Evolutionary conservation across 768 basidiomycete genomes (phyloP).

Genomic region (Leccinum longicurvipes): DNA sequence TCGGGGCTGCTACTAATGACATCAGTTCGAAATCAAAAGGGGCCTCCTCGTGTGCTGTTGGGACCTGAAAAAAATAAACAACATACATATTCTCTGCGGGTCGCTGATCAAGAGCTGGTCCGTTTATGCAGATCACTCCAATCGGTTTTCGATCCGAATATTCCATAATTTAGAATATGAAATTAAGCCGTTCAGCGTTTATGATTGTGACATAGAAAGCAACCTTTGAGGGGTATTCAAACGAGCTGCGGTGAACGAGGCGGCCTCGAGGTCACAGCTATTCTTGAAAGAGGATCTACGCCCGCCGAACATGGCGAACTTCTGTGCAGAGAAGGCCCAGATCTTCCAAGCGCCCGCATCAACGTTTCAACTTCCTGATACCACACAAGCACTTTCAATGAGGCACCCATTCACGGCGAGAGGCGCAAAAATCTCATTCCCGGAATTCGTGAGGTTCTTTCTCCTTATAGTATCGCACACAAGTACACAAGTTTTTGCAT

Average conservation of each 20-base stretch:
- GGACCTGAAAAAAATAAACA: not conserved
- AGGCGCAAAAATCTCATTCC: not conserved
- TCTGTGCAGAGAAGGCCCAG: too few species aligned
- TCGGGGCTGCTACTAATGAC: not conserved
- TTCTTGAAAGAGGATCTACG: too few species aligned
- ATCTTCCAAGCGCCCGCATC: not conserved
- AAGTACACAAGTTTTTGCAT: not conserved
- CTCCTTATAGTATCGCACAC: not conserved
- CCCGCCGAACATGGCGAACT: not conserved
- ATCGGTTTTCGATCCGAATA: not conserved
- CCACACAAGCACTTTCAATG: not conserved
- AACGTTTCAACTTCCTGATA: too few species aligned
- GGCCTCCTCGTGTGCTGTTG: not conserved
- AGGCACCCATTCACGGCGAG: not conserved
- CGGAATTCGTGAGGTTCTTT: not conserved
- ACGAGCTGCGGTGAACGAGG: not conserved
- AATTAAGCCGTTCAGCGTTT: not conserved
- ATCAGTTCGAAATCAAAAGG: not conserved
- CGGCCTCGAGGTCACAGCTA: not conserved
- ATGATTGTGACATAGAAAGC: not conserved
- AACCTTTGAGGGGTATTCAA: not conserved
- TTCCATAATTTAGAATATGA: not conserved
- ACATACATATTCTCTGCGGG: not conserved
- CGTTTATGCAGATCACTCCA: not conserved
- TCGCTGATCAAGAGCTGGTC: constrained; percentile 9